Base-by-base conservation (phyloP, 2,329 filamentous ascomycete species). In the Neofusicoccum ribis region DNA sequence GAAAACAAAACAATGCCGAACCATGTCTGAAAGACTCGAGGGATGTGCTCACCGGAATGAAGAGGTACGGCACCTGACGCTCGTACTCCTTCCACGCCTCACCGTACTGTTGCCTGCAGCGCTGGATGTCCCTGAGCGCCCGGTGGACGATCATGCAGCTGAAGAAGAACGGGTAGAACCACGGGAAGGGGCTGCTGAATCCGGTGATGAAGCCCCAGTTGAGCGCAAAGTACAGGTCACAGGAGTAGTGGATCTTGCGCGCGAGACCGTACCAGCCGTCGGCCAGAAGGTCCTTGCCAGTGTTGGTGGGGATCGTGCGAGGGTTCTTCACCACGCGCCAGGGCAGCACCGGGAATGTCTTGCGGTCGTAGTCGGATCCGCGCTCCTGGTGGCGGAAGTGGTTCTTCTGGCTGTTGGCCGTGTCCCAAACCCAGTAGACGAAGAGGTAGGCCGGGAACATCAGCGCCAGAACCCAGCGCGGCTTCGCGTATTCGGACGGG, bases 341-440 rank as follows among this genome's bases (percentile, higher is more conserved):
- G 7, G 92, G 92, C n/a, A 97, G 85, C 77, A 94, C 91, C 5
- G 93, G 93, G 82, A 97, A 96, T 2, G 92, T 89, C 71, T 89
- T 91, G 72, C 93, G 90, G 76, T 87, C 82, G 61, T 89, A 71
- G 3, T 74, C 73, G n/a, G 39, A 79, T 67, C 92, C 92, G 67
- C 89, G 87, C 80, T 96, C 91, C 79, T 88, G 84, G 69, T 90
- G 87, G 64, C 93, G 89, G 86, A 94, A 97, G 69, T 91, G 89
- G 81, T 96, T 97, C 86, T 97, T 97, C 80, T 97, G 93, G 74
- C 88, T 92, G 82, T 96, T 96, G 79, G 88, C 89, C 49, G 92
- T 95, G 74, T 96, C 93, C 92, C 93, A 97, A 64, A 96, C 84
- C 87, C 91, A 94, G 83, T 97, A 97, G 69, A 90, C 88, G 75